Percentiles rank a stretch among this genome's conserved stretches.
phyloP scores from a whole-genome alignment of 805 yeast species.

The Ogataea methanolica region DNA sequence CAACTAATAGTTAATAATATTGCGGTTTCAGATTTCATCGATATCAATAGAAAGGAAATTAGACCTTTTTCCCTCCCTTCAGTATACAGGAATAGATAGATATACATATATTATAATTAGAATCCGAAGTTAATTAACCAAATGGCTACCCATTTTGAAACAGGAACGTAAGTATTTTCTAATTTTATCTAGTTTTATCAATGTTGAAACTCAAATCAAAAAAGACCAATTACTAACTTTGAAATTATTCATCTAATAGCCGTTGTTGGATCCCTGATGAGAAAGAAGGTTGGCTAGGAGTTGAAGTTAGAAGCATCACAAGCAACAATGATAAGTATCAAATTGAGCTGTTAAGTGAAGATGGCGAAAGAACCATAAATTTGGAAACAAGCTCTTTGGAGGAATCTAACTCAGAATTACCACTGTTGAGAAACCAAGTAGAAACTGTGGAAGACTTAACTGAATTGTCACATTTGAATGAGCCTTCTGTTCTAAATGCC shows the following conservation, averaged over 20 bases:
- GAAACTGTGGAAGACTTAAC: constrained; percentile 96
- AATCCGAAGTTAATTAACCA: no score
- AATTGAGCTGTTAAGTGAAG: constrained; percentile 51
- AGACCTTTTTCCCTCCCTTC: no score
- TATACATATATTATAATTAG: no score
- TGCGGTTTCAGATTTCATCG: no score
- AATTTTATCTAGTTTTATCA: no score
- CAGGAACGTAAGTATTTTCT: constrained; percentile 45
- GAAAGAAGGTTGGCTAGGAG: constrained; percentile 70
- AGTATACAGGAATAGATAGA: no score
- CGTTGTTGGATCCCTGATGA: constrained; percentile 83
- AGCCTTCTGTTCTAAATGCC: constrained; percentile 94
- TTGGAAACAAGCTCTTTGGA: constrained; percentile 44
- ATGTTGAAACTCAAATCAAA: no score
- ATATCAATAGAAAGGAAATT: no score
- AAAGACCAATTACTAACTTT: constrained; percentile 2
- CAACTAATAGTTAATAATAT: no score
- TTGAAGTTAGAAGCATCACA: constrained; percentile 45
- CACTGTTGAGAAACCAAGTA: constrained; percentile 83
- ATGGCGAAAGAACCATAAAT: constrained; percentile 39
- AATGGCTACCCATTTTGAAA: constrained; percentile 33
- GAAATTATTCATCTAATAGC: constrained; percentile 26
- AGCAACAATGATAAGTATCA: constrained; percentile 40
- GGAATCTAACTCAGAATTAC: constrained; percentile 56
- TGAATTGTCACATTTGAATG: constrained; percentile 85